A percentile compares a stretch with the other conserved stretches of the same genome.
Conservation (phyloP, 1,284 basidiomycete species). For the Mycocalia duriaeana region DNA sequence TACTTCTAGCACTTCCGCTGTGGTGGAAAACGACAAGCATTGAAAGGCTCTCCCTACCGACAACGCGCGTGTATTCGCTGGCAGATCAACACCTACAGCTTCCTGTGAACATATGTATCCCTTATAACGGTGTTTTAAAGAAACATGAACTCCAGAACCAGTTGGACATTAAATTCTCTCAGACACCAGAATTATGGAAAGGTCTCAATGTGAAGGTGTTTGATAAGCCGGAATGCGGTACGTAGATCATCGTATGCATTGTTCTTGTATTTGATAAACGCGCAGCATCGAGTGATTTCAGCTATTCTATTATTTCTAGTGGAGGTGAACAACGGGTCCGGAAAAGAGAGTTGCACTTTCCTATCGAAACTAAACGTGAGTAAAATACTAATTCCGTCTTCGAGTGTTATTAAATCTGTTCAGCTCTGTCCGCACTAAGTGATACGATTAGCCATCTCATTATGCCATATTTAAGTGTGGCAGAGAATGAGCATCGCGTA, state of each 20-base stretch:
- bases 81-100: conserved; percentile 42
- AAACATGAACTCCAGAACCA: conserved; percentile 17
- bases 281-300: too few species aligned
- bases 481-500: conserved; percentile 48
- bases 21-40: conserved; percentile 92
- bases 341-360: conserved; percentile 22
- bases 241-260: too few species aligned
- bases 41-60: conserved; percentile 70
- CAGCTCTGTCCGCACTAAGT: conserved; percentile 24
- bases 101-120: conserved; percentile 48
- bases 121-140: conserved; percentile 17
- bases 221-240: conserved; percentile 22
- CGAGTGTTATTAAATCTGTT: not conserved
- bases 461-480: conserved; percentile 42
- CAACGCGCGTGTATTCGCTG: conserved; percentile 53
- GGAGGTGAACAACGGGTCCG: conserved; percentile 7
- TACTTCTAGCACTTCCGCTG: conserved; percentile 71
- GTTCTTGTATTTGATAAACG: too few species aligned
- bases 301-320: not conserved
- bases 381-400: not conserved
- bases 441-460: conserved; percentile 43
- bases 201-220: conserved; percentile 34
- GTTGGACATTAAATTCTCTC: conserved; percentile 15
- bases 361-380: conserved; percentile 9
- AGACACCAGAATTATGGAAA: conserved; percentile 30